Percentiles rank a stretch among this genome's conserved stretches.
Evolutionary conservation across 257 asterid species (phyloP).

Genomic region (Capsicum chinense): DNA sequence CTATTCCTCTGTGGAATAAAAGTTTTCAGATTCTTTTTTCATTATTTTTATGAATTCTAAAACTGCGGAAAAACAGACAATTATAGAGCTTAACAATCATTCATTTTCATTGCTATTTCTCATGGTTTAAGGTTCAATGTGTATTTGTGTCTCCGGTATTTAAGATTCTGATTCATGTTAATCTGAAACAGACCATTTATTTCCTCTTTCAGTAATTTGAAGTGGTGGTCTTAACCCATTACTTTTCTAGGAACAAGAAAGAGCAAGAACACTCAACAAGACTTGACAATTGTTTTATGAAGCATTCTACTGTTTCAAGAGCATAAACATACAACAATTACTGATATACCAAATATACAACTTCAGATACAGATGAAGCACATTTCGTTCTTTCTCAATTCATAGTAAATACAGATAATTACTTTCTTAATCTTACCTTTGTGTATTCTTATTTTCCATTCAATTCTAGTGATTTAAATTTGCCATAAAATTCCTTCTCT

Average conservation of each 20-base stretch:
- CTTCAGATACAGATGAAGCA: neutral
- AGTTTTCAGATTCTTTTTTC: neutral
- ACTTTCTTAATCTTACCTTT: neutral
- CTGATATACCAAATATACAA: neutral
- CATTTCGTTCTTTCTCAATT: neutral
- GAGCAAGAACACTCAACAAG: neutral
- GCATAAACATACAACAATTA: neutral
- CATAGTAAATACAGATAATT: neutral
- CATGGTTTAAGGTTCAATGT: neutral
- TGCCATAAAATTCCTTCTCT: neutral
- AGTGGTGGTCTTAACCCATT: neutral
- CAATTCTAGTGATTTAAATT: neutral
- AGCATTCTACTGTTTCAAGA: slow-evolving; percentile 3
- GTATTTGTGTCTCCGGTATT: neutral
- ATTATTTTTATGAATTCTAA: neutral
- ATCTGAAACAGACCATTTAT: neutral
- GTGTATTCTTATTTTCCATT: neutral
- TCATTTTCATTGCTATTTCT: neutral
- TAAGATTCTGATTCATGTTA: neutral
- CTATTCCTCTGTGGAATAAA: neutral
- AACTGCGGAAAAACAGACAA: neutral
- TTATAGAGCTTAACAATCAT: neutral
- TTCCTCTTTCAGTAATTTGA: neutral
- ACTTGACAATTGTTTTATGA: neutral
- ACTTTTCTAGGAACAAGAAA: neutral